phyloP scores from a whole-genome alignment of 257 asterid species.

The Striga asiatica region DNA sequence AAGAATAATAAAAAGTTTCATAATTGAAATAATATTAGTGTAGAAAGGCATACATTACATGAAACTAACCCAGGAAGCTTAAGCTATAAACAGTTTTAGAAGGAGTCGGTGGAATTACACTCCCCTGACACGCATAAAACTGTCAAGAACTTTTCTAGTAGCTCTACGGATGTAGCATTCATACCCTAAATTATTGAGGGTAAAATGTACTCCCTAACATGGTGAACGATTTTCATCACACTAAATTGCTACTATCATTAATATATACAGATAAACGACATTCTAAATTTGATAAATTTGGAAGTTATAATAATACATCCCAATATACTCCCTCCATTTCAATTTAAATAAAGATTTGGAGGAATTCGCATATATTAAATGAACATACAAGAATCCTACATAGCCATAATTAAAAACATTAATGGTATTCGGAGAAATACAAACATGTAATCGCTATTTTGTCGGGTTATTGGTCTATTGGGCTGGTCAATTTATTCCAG shows the following conservation, averaged over 20 bases:
- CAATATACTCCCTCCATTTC: too few species aligned
- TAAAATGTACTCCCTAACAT: background rate
- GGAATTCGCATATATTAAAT: too few species aligned
- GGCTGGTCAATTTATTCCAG: too few species aligned
- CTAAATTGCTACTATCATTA: background rate
- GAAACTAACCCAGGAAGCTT: background rate
- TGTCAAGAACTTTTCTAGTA: background rate
- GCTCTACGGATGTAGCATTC: background rate
- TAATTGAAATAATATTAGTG: background rate
- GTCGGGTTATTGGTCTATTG: too few species aligned
- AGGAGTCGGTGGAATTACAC: background rate
- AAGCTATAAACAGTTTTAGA: background rate
- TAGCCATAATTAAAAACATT: too few species aligned
- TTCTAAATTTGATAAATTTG: too few species aligned
- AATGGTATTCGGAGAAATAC: too few species aligned
- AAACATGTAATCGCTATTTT: too few species aligned
- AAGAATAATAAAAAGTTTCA: slow-evolving; percentile 8
- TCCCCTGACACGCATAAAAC: background rate
- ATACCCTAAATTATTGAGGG: background rate
- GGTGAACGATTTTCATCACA: background rate
- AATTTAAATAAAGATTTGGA: too few species aligned
- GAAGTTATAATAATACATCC: background rate
- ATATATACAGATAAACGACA: background rate
- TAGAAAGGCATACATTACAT: background rate
- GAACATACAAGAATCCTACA: too few species aligned